Evolutionary conservation across 2,329 filamentous ascomycete species (phyloP), one percentile per base, ranked within the genome.

Genomic region (Chaetomiaceae sp.): DNA sequence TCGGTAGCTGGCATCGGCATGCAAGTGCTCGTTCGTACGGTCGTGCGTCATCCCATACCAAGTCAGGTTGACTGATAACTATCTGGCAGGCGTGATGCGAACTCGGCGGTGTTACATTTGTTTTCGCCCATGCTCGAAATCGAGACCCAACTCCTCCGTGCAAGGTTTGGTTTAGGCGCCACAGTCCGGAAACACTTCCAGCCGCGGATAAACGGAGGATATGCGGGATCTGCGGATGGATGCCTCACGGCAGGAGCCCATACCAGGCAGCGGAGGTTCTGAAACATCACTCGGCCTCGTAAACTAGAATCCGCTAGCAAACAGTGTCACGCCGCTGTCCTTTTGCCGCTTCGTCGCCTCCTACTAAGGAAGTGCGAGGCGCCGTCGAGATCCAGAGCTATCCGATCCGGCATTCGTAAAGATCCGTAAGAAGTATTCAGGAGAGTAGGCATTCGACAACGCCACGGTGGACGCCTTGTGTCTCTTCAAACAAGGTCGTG

Each of bases 401-500:
- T 18, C 23, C 23, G 8, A 5, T 29, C 23, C 13, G 11, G 13
- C 18, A 23, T 14, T 33, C 11, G 42, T 45, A n/a, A n/a, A 34
- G n/a, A n/a, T 16, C n/a, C 1, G 34, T 42, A 20, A 11, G 11
- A 3, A 13, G 38, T 27, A 4, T 11, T 62, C 56, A 67, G 10
- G 60, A 59, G 37, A 81, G 65, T 32, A 65, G 61, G 55, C 78
- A 82, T 38, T 71, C 71, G 27, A 86, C 79, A 4, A 86, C 81
- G 20, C 79, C 81, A 32, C 82, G 75, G 48, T 79, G 75, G 8
- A 86, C 82, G 1, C 82, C 82, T 42, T 81, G 78, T 0, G 73
- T 72, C 64, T 85, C 82, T 62, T 85, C 80, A 53, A 78, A 73
- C 30, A 85, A 59, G 44, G 74, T 72, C 36, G 73, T 67, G 32